phyloP scores from a whole-genome alignment of 768 basidiomycete genomes.

The Kwoniella mangroviensis region DNA sequence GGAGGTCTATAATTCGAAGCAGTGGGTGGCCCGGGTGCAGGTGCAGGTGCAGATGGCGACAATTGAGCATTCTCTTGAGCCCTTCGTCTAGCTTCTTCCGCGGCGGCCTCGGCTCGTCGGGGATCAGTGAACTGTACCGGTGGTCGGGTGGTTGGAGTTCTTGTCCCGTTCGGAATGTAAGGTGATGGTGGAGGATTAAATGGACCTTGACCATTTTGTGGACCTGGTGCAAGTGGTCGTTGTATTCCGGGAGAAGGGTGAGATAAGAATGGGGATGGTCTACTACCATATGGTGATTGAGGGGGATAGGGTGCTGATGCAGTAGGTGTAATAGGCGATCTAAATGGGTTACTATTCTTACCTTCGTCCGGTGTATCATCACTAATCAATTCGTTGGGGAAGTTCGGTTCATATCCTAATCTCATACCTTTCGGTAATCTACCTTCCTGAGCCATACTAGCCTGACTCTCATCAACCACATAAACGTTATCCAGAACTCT shows the following conservation, averaged over 20 bases:
- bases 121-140: slow-evolving; percentile 5
- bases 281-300: not conserved
- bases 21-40: not conserved
- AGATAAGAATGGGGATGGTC: slow-evolving; percentile 4
- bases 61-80: not conserved
- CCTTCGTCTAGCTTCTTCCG: slow-evolving; percentile 1
- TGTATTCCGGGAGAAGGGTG: not conserved
- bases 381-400: not conserved
- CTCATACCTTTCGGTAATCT: slow-evolving; percentile 11
- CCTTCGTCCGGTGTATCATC: not conserved
- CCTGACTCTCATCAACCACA: slow-evolving; percentile 18
- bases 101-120: not conserved
- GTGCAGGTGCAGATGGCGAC: not conserved
- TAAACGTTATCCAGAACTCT: slow-evolving; percentile 7
- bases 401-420: slow-evolving; percentile 6
- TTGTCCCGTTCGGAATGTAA: not conserved
- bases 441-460: slow-evolving; percentile 2
- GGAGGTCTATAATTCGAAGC: slow-evolving; percentile 6
- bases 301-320: not conserved
- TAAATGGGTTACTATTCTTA: not conserved
- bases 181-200: not conserved
- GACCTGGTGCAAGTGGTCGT: not conserved
- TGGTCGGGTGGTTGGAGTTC: not conserved
- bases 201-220: not conserved
- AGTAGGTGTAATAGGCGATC: not conserved